A percentile compares a stretch with the other conserved stretches of the same genome.
Conservation (phyloP, 352 stramenopile species). For the Phytopythium ostracodes region DNA sequence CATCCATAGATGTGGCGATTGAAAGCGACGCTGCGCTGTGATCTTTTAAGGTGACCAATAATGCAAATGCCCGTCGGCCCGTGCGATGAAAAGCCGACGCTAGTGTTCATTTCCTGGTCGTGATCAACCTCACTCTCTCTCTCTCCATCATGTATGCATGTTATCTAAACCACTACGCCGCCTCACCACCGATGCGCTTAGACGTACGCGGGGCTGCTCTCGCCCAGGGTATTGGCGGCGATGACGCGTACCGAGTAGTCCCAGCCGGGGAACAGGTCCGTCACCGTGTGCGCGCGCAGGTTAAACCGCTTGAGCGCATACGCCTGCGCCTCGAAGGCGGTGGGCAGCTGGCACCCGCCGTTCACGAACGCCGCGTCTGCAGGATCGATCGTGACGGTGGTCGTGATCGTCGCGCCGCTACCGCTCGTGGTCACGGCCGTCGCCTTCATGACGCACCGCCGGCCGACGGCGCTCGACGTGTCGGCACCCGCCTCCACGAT, state of each 20-base stretch:
- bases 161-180: too few relatives aligned
- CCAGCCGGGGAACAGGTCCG: conserved; percentile 52
- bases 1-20: not conserved
- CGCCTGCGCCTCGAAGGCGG: conserved; percentile 43
- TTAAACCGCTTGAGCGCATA: conserved; percentile 65
- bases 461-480: conserved; percentile 3
- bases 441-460: conserved; percentile 47
- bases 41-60: not conserved
- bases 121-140: too few relatives aligned
- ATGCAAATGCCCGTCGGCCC: not conserved
- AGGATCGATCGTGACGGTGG: conserved; percentile 23
- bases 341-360: conserved; percentile 38
- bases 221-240: conserved; percentile 32
- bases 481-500: conserved; percentile 34
- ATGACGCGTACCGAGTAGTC: conserved; percentile 67
- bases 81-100: not conserved
- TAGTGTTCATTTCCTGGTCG: too few relatives aligned
- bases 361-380: conserved; percentile 18
- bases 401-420: conserved; percentile 4
- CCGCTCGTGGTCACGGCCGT: conserved; percentile 1
- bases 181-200: too few relatives aligned
- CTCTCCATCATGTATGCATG: too few relatives aligned
- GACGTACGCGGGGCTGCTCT: conserved; percentile 26
- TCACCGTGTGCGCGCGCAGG: conserved; percentile 48
- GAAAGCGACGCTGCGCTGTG: not conserved